These are phyloP conservation scores for Dichomitus squalens DNA, from an alignment of 1,284 basidiomycete genomes.

Conservation along the genomic window DNA sequence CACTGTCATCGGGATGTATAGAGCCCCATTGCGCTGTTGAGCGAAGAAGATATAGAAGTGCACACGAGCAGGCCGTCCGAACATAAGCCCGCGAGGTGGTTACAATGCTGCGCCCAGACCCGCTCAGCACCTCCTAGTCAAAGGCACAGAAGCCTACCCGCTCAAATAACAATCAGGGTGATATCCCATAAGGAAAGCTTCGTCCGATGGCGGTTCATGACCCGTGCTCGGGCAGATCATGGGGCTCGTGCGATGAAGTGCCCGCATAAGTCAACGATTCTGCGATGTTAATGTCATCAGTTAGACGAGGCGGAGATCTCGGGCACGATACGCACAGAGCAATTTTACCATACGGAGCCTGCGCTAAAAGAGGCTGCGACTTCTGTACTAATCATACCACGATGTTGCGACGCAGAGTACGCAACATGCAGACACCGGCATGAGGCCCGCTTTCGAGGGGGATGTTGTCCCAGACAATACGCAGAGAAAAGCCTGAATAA, in stretches of 20 bases:
- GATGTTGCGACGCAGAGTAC: slow-evolving; percentile 6
- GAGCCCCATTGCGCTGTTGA: slow-evolving; percentile 18
- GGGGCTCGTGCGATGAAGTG: slow-evolving; percentile 25
- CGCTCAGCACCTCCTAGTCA: too few relatives aligned
- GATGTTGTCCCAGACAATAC: slow-evolving; percentile 3
- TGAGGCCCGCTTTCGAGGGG: too few relatives aligned
- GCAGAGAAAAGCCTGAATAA: slow-evolving; percentile 3
- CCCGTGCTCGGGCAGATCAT: slow-evolving; percentile 20
- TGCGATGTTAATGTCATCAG: background rate
- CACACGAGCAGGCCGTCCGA: slow-evolving; percentile 30
- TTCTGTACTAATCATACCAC: slow-evolving; percentile 7
- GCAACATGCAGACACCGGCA: slow-evolving; percentile 11
- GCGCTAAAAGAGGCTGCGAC: background rate
- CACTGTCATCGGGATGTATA: slow-evolving; percentile 23
- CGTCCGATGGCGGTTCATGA: slow-evolving; percentile 10
- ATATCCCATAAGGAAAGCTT: slow-evolving; percentile 23
- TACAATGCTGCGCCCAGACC: slow-evolving; percentile 2
- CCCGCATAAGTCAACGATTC: slow-evolving; percentile 18
- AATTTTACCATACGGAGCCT: slow-evolving; percentile 5
- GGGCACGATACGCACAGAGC: slow-evolving; percentile 3
- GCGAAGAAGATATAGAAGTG: slow-evolving; percentile 28
- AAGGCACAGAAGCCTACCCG: background rate
- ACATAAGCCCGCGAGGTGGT: slow-evolving; percentile 26
- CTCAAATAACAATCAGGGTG: slow-evolving; percentile 17
- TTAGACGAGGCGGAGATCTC: background rate